Evolutionary conservation across 148 eudicot species (phyloP), one percentile per base, ranked within the genome.

Genomic region (Diospyros lotus): DNA sequence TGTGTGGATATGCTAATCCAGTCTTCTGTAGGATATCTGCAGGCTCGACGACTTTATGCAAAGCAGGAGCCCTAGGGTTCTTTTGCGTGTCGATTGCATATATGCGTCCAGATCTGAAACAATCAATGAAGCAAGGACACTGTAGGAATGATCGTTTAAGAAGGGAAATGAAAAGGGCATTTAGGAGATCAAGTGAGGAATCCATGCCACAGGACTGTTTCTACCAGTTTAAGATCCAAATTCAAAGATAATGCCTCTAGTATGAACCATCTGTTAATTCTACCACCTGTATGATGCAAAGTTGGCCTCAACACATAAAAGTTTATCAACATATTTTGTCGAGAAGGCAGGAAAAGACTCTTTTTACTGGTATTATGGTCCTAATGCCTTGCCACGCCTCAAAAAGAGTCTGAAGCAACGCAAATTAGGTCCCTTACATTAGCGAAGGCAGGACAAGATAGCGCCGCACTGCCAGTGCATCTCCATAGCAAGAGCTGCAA

Each of bases 401-500:
- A 69, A 1, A 50, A 69, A 64, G 58, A 17, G 17, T 60, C 7
- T 44, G 28, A 46, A 59, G 68, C 60, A 18, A 65, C 64, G 65
- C 18, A 60, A 62, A 51, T 17, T 4, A 38, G 11, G 28, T 28
- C 59, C 8, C 94, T 75, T 79, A 93, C 99, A 96, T 81, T 52
- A 96, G 79, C 51, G 94, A 84, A 64, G 99, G 99, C 71, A 96
- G 87, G 78, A 96, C 89, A 42, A 96, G 99, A 75, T 82, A 96
- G 40, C 95, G 92, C 39, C 98, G 75, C 12, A 89, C 69, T 67
- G 95, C 96, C 17, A 94, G 80, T 5, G 95, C 67, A 78, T 91
- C 99, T 54, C 95, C 97, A 75, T 88, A 81, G 87, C 99, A 96
- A 69, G 99, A 96, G 82, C 99, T 96, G 88, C 99, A 96, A 39